phyloP scores from a whole-genome alignment of 2,329 filamentous ascomycete genomes.

The Chrysosporium keratinophilum region DNA sequence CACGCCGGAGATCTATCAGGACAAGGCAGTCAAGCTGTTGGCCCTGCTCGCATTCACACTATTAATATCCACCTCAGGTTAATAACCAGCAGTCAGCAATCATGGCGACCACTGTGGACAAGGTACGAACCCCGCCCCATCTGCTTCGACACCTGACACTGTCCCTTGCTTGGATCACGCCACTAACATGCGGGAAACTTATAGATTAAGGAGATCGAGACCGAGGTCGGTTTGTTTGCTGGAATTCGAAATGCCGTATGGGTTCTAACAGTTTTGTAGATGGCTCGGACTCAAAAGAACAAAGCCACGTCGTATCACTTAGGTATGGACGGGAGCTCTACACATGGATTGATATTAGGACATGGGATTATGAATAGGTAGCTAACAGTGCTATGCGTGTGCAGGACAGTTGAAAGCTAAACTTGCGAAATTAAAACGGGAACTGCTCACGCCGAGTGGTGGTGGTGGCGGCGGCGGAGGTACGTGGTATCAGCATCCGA shows the following conservation, averaged over 20 bases:
- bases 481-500: constrained; percentile 21
- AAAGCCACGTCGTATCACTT: constrained; percentile 90
- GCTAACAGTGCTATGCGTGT: constrained; percentile 7
- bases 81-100: constrained; percentile 5
- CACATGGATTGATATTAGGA: background rate
- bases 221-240: constrained; percentile 56
- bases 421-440: constrained; percentile 92
- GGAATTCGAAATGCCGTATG: constrained; percentile 1
- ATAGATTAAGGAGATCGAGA: constrained; percentile 93
- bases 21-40: constrained; percentile 1
- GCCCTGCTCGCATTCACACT: background rate
- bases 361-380: background rate
- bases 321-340: constrained; percentile 38
- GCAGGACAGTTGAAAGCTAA: constrained; percentile 86
- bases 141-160: background rate
- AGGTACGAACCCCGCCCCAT: constrained; percentile 48
- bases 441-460: constrained; percentile 73
- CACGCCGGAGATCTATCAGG: background rate
- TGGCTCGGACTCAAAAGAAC: constrained; percentile 96
- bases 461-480: constrained; percentile 70
- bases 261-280: constrained; percentile 42
- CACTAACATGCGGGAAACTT: constrained; percentile 27
- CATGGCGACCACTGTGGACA: constrained; percentile 96
- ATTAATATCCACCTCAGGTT: background rate
- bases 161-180: background rate